Base-by-base conservation (phyloP, 2,329 filamentous ascomycete genomes). In the Hypoxylon sp. region DNA sequence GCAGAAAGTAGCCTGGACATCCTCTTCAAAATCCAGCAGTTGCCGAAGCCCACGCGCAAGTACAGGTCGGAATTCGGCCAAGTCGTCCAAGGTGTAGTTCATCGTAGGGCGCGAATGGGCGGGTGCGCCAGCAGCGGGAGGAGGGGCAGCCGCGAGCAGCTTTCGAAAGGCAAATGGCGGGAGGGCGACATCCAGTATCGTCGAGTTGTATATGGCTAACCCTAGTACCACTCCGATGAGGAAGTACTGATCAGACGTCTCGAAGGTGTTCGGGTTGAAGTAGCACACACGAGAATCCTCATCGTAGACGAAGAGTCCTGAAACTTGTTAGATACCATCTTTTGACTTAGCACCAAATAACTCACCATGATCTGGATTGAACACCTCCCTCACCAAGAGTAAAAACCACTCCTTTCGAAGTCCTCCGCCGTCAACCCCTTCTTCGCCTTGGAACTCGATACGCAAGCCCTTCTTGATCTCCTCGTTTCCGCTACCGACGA, bases 361-460 rank as follows among this genome's bases (percentile, higher is more conserved):
- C 86, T 68, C 81, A 92, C 90, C 91, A 77, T 96, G 90, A 65
- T 93, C 87, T 3, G 92, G 92, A 68, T 96, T 92, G 75, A 97
- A 97, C 26, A 97, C 88, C 70, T 97, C 93, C 65, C 92, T 83
- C 45, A 95, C 88, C 18, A 97, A 82, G 56, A 97, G 83, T 47
- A 97, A 77, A 71, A 97, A 97, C 93, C 93, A 97, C 75, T 97
- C 93, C 73, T 97, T 97, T 54, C 92, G 86, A 52, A 96, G 79
- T 0, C 93, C 93, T 31, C 93, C 93, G 3, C 90, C 92, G 76
- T 97, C 93, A 47, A 97, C 87, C 3, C 93, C 93, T 74, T 97
- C 93, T 75, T 97, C 93, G 26, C 91, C 92, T 26, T 84, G 81
- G 66, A 97, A 97, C 58, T 90, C 87, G 58, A 97, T 95, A 15